A percentile compares a stretch with the other conserved stretches of the same genome.
Conservation (phyloP, 306 rosid species). For the Prunus salicina region DNA sequence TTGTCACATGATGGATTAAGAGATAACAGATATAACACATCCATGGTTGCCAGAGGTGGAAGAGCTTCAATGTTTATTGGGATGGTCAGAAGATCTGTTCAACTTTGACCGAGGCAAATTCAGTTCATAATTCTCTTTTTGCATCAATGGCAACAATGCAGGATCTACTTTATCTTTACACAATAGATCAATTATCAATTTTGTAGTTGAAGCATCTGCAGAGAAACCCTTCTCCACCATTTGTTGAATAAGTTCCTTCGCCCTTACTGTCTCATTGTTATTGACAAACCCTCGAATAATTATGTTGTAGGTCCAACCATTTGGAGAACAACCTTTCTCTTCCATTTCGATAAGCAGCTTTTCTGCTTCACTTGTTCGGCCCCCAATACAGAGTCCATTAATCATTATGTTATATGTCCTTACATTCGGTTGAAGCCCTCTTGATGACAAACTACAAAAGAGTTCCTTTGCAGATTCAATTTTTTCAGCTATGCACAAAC, state of each 20-base stretch:
- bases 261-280: not conserved
- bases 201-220: not conserved
- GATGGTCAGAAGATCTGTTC: no score
- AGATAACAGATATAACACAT: no score
- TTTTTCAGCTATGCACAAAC: not conserved
- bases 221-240: not conserved
- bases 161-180: not conserved
- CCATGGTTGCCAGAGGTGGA: no score
- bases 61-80: no score
- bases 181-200: no score
- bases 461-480: slow-evolving; percentile 8
- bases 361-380: not conserved
- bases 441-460: not conserved
- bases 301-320: not conserved
- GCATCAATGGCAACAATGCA: not conserved
- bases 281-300: not conserved
- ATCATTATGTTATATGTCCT: not conserved
- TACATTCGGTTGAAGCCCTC: slow-evolving; percentile 6
- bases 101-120: no score
- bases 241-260: not conserved
- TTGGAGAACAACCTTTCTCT: slow-evolving; percentile 4
- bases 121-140: no score
- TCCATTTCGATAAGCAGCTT: not conserved
- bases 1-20: no score
- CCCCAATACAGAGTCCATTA: not conserved